Percentiles rank a stretch among this genome's conserved stretches.
Conservation (phyloP, 1,284 basidiomycete species). For the Earliella scabrosa region DNA sequence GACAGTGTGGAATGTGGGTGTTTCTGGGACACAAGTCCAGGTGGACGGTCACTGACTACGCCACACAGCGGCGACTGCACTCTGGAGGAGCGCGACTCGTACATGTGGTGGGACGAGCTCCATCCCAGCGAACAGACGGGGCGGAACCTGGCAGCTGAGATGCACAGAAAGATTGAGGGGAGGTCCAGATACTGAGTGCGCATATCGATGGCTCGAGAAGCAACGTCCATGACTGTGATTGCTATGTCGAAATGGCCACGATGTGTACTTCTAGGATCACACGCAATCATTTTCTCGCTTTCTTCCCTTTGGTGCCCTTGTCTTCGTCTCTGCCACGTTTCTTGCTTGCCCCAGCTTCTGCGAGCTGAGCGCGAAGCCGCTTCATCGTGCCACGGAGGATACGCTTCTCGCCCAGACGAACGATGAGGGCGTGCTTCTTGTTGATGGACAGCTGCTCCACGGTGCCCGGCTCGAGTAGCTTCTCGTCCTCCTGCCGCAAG, state of each 20-base stretch:
- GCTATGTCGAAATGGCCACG: too few relatives aligned
- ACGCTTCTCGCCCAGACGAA: conserved; percentile 82
- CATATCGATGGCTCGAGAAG: too few relatives aligned
- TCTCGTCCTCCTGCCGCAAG: conserved; percentile 54
- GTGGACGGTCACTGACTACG: neutral
- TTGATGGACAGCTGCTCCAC: conserved; percentile 42
- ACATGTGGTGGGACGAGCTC: conserved; percentile 15
- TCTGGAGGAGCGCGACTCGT: conserved; percentile 7
- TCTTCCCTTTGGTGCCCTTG: conserved; percentile 20
- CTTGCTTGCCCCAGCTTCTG: conserved; percentile 9
- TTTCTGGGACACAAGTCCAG: too few relatives aligned
- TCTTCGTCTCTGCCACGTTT: conserved; percentile 22
- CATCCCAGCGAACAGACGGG: conserved; percentile 13
- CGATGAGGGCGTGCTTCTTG: conserved; percentile 68
- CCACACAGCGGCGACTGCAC: conserved; percentile 4
- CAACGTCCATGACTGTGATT: too few relatives aligned
- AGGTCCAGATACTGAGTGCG: conserved; percentile 3
- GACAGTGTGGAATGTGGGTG: conserved; percentile 10
- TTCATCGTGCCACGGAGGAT: conserved; percentile 52
- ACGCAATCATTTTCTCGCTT: conserved; percentile 16
- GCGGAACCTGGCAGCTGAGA: conserved; percentile 9
- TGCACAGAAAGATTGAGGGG: conserved; percentile 7
- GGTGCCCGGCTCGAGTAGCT: conserved; percentile 40
- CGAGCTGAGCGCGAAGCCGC: conserved; percentile 4
- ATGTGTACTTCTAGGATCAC: too few relatives aligned